These are phyloP conservation scores for Ophiocordyceps camponoti-rufipedis DNA, from an alignment of 2,329 filamentous ascomycete genomes.

Conservation along the genomic window DNA sequence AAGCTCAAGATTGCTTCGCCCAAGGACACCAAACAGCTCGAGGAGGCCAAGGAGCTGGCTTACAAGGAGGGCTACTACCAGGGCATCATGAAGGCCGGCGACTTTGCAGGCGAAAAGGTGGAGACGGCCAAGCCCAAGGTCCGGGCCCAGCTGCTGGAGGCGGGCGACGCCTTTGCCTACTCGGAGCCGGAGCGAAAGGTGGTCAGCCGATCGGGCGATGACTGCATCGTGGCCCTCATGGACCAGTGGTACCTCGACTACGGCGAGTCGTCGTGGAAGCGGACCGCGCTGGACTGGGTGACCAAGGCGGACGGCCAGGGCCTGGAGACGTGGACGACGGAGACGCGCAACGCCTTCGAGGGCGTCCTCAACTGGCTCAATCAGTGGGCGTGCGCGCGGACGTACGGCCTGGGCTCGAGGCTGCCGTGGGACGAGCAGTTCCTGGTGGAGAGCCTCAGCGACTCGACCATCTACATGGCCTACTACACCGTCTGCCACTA, in stretches of 20 bases:
- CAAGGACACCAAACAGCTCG: conserved; percentile 77
- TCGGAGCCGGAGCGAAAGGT: conserved; percentile 86
- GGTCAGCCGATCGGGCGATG: conserved; percentile 73
- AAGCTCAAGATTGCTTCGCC: conserved; percentile 92
- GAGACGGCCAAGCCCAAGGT: conserved; percentile 78
- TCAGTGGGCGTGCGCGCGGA: conserved; percentile 87
- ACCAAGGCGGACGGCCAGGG: conserved; percentile 45
- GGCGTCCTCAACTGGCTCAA: conserved; percentile 82
- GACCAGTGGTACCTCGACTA: conserved; percentile 99
- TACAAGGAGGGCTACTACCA: conserved; percentile 98
- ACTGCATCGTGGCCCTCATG: conserved; percentile 81
- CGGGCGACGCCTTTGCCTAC: conserved; percentile 71
- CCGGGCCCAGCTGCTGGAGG: conserved; percentile 56
- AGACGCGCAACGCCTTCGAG: conserved; percentile 66
- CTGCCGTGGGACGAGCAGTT: conserved; percentile 86
- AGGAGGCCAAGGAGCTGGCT: conserved; percentile 85
- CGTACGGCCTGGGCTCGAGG: conserved; percentile 82
- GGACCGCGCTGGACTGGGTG: conserved; percentile 55
- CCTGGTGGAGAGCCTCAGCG: conserved; percentile 80
- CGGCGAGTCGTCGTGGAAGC: conserved; percentile 75
- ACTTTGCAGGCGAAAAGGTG: conserved; percentile 75
- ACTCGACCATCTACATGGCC: conserved; percentile 84
- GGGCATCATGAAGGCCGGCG: conserved; percentile 72
- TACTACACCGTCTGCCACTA: conserved; percentile 52
- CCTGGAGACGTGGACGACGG: conserved; percentile 63